A percentile compares a stretch with the other conserved stretches of the same genome.
phyloP scores from a whole-genome alignment of 257 asterid genomes.

The Prunella vulgaris region DNA sequence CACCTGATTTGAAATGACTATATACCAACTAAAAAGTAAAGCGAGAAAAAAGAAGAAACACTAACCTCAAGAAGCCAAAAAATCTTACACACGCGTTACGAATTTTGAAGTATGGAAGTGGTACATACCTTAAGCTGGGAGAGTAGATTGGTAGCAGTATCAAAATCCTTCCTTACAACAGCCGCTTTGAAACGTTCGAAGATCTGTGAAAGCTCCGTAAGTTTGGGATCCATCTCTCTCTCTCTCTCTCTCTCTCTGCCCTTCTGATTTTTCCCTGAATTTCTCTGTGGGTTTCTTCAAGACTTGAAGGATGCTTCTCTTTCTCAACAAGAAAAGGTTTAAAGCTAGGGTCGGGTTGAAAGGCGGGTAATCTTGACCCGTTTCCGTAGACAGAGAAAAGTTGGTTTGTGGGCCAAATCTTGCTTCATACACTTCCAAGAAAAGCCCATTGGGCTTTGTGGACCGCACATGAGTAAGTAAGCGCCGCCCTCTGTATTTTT shows the following conservation, averaged over 20 bases:
- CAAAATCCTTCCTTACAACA: conserved; percentile 59
- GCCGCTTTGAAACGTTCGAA: conserved; percentile 83
- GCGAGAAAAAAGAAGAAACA: neutral
- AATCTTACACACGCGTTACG: neutral
- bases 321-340: conserved; percentile 24
- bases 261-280: neutral
- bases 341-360: neutral
- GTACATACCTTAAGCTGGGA: conserved; percentile 90
- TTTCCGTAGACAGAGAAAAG: neutral
- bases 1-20: neutral
- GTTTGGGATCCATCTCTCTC: conserved; percentile 45
- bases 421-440: neutral
- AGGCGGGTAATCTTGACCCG: conserved; percentile 11
- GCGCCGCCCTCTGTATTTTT: no score
- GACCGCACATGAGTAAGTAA: neutral
- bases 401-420: neutral
- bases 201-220: conserved; percentile 56
- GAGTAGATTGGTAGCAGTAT: conserved; percentile 51
- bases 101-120: neutral
- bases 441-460: conserved; percentile 2
- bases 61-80: neutral
- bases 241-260: neutral
- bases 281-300: neutral
- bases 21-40: neutral
- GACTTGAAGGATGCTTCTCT: conserved; percentile 13